Base-by-base conservation (phyloP, 768 basidiomycete species). In the Leucocoprinus leucothites region DNA sequence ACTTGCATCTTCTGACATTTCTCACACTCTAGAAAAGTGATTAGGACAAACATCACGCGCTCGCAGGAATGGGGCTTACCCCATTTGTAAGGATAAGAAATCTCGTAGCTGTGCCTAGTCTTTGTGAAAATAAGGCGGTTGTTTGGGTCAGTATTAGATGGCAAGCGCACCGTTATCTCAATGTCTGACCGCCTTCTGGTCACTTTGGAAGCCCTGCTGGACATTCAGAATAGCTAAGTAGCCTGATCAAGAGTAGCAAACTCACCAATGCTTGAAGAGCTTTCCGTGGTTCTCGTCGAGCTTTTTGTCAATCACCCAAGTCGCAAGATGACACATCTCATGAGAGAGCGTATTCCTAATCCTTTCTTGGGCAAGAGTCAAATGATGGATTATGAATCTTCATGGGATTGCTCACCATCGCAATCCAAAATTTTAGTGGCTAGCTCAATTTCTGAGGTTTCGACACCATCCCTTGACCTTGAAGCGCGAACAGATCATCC, bases 301-400 rank as follows among this genome's bases (percentile, higher is more conserved):
- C 9, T 83, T 76, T 16, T 78, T 72, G 64, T 87, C 82, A 53
- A 95, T 89, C 21, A 90, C 72, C 92, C 92, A 95, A 53, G 82
- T 82, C 2, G 93, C 93, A 31, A 95, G 69, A 71, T 94, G 93
- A 62, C 92, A 94, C 91, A 94, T 93, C 67, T 95, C 93, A 61
- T 95, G 93, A 26, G 89, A 84, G 11, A 95, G 71, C 1, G 92
- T 94, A 63, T 87, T 86, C 34, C 86, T 76, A 47, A 94, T 87
- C 36, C 91, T 82, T 51, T 90, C 92, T 94, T 56, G 1, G 49
- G 26, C 25, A 45, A 25, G 19, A 11, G 19, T 34, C 28, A 19
- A 18, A n/a, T 8, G 11, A 38, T n/a, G 9, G 16, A n/a, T 38
- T 13, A n/a, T n/a, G 4, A n/a, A 6, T 38, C 38, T 31, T 4